Conservation (phyloP, 2,329 filamentous ascomycete species). For the Colletotrichum musicola region DNA sequence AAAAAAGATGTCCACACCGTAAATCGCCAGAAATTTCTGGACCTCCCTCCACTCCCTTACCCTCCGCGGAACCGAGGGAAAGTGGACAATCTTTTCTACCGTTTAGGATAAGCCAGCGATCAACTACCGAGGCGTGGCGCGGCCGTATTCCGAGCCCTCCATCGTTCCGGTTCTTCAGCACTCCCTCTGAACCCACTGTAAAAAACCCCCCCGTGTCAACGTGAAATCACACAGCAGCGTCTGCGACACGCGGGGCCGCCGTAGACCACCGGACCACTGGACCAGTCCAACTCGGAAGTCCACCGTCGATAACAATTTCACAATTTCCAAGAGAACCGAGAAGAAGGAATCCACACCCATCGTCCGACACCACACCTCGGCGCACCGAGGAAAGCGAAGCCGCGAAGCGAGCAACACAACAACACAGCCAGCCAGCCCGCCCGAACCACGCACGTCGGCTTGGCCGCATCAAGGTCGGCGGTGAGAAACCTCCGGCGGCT, state of each 20-base stretch:
- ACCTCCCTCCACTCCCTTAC: not conserved
- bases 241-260: too few species aligned
- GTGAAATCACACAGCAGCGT: too few species aligned
- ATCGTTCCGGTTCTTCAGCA: too few species aligned
- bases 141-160: too few species aligned
- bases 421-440: not conserved
- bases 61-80: not conserved
- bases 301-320: too few species aligned
- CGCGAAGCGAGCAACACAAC: not conserved
- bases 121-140: constrained; percentile 20
- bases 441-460: constrained; percentile 27
- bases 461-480: constrained; percentile 31
- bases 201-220: too few species aligned
- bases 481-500: constrained; percentile 29
- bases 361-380: constrained; percentile 15
- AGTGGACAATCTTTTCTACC: not conserved
- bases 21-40: constrained; percentile 4
- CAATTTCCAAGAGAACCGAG: not conserved
- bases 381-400: constrained; percentile 10
- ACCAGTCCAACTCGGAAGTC: too few species aligned
- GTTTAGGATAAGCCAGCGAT: not conserved
- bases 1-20: not conserved
- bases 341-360: not conserved
- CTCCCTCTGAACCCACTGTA: too few species aligned
- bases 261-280: too few species aligned